Conservation (phyloP, 2,329 filamentous ascomycete genomes). For the Didymosphaeria variabile region DNA sequence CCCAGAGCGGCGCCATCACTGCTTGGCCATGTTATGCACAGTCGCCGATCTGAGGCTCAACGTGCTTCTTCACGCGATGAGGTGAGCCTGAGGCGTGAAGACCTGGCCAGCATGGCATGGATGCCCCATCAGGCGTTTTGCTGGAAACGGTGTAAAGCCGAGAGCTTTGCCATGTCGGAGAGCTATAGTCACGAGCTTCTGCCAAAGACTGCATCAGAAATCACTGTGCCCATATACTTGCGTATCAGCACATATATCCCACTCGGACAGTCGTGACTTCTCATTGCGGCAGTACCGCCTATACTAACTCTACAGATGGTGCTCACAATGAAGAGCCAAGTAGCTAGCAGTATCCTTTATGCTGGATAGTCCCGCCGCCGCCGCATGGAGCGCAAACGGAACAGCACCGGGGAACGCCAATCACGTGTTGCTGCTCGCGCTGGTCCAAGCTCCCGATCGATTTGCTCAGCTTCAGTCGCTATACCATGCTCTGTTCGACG, state of each 20-base stretch:
- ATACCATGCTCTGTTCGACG: neutral
- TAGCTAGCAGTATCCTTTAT: neutral
- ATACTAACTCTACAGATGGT: neutral
- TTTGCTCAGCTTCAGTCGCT: neutral
- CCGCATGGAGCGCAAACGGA: neutral
- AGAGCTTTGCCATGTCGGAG: too few relatives aligned
- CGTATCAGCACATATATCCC: neutral
- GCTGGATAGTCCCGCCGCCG: neutral
- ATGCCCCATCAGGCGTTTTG: too few relatives aligned
- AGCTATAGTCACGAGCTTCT: too few relatives aligned
- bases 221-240: neutral
- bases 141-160: too few relatives aligned
- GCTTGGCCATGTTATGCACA: constrained; percentile 14
- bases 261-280: neutral
- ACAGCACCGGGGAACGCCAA: neutral
- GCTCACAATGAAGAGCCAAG: neutral
- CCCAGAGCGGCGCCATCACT: too few relatives aligned
- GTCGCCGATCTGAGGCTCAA: constrained; percentile 13
- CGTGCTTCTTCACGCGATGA: constrained; percentile 6
- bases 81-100: constrained; percentile 2
- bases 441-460: constrained; percentile 12
- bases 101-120: too few relatives aligned
- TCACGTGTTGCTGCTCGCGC: constrained; percentile 22
- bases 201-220: neutral
- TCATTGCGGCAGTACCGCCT: neutral